Percentiles rank a stretch among this genome's conserved stretches.
Conservation (phyloP, 345 rosid species). For the Xanthoceras sorbifolium region DNA sequence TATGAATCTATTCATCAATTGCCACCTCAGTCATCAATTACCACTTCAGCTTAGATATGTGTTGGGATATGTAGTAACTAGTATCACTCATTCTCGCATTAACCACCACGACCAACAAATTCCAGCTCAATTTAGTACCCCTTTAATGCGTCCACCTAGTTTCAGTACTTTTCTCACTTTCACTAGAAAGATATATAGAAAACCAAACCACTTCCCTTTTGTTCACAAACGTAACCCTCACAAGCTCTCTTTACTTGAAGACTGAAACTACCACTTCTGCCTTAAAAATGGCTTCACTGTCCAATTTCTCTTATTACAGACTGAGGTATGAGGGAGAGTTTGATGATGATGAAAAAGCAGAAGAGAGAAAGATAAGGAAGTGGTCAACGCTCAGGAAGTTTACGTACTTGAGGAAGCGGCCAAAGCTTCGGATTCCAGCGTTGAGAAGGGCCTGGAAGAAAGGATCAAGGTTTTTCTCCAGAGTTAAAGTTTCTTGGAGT, state of each 20-base stretch:
- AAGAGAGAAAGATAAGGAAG: conserved; percentile 18
- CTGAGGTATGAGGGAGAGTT: conserved; percentile 23
- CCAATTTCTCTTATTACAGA: conserved; percentile 28
- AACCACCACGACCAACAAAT: conserved; percentile 26
- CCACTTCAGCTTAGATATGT: no score
- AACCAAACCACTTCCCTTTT: neutral
- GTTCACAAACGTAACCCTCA: conserved; percentile 2
- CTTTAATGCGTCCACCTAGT: conserved; percentile 22
- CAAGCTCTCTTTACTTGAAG: neutral
- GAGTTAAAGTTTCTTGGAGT: conserved; percentile 24
- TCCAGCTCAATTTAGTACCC: conserved; percentile 16
- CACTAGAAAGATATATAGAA: neutral
- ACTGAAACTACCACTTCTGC: neutral
- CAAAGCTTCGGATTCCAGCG: conserved; percentile 24
- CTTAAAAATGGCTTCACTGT: conserved; percentile 19
- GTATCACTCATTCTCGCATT: neutral
- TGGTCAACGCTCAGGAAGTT: conserved; percentile 15
- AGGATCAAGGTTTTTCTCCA: conserved; percentile 21
- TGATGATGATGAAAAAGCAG: conserved; percentile 19
- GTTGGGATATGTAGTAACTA: no score
- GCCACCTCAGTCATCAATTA: no score
- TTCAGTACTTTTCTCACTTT: neutral
- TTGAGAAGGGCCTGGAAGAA: conserved; percentile 30
- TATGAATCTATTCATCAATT: no score
- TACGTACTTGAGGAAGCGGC: conserved; percentile 19